These are phyloP conservation scores for Nyctanthes arbortristis DNA, from an alignment of 257 asterid genomes.

Conservation along the genomic window DNA sequence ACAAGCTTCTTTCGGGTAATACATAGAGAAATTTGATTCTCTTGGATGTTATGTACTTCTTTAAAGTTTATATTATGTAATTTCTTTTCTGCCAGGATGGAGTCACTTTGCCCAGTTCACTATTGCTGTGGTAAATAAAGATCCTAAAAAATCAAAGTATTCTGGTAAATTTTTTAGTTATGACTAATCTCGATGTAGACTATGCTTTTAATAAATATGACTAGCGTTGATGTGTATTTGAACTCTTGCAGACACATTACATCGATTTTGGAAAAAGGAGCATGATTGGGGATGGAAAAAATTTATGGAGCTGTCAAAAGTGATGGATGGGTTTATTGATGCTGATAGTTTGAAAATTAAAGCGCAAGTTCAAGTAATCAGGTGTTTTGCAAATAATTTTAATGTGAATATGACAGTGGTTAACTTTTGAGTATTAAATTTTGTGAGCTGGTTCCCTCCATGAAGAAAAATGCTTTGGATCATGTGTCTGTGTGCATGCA, in stretches of 20 bases:
- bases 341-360: conserved; percentile 47
- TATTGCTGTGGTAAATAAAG: conserved; percentile 55
- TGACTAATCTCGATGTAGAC: background rate
- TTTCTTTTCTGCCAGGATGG: conserved; percentile 42
- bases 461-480: no score
- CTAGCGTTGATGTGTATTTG: conserved; percentile 18
- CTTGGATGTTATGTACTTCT: no score
- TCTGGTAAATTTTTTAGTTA: conserved; percentile 36
- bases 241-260: conserved; percentile 57
- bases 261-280: no score
- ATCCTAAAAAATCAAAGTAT: conserved; percentile 49
- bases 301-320: conserved; percentile 56
- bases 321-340: conserved; percentile 51
- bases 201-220: background rate
- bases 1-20: conserved; percentile 61
- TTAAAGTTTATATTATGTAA: background rate
- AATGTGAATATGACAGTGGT: background rate
- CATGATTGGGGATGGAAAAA: no score
- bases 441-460: no score
- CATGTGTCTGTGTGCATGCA: no score
- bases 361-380: conserved; percentile 61
- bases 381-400: background rate
- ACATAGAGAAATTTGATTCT: no score
- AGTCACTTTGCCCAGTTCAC: conserved; percentile 62
- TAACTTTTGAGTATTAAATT: no score